A percentile compares a stretch with the other conserved stretches of the same genome.
Conservation (phyloP, 768 basidiomycete genomes). For the Rossbeevera mucosa region DNA sequence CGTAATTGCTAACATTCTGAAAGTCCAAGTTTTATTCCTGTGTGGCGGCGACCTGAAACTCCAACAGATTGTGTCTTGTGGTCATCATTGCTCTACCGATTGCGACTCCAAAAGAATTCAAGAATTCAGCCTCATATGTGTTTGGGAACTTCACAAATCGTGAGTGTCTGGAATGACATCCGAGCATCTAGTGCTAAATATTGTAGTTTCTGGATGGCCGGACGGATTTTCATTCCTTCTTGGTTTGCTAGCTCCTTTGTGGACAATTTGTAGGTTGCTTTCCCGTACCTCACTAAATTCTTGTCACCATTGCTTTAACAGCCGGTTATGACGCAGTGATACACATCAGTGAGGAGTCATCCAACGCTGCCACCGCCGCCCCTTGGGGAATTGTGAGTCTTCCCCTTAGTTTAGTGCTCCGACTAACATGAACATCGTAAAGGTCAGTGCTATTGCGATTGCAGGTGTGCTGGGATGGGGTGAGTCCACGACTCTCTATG, state of each 20-base stretch:
- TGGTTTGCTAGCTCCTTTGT: constrained; percentile 43
- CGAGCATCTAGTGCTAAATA: not conserved
- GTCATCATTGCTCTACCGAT: constrained; percentile 57
- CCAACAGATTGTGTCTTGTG: constrained; percentile 13
- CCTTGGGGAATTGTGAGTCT: constrained; percentile 52
- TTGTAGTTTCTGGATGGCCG: constrained; percentile 38
- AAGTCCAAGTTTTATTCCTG: constrained; percentile 4
- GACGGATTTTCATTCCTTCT: constrained; percentile 45
- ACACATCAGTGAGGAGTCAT: constrained; percentile 50
- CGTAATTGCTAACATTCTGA: constrained; percentile 38
- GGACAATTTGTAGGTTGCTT: constrained; percentile 36
- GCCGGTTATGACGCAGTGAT: constrained; percentile 46
- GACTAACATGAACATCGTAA: not conserved
- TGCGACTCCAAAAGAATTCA: constrained; percentile 54
- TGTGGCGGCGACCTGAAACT: not conserved
- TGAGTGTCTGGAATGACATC: constrained; percentile 19
- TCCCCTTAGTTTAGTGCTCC: not conserved
- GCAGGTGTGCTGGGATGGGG: constrained; percentile 45
- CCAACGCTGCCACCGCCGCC: constrained; percentile 49
- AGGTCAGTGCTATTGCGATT: constrained; percentile 37
- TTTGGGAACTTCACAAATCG: constrained; percentile 58
- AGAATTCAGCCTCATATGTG: constrained; percentile 55
- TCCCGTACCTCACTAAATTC: not conserved
- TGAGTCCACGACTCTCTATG: constrained; percentile 11
- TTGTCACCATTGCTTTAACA: constrained; percentile 2